Base-by-base conservation (phyloP, 2,329 filamentous ascomycete genomes). In the Colletotrichum trifolii region DNA sequence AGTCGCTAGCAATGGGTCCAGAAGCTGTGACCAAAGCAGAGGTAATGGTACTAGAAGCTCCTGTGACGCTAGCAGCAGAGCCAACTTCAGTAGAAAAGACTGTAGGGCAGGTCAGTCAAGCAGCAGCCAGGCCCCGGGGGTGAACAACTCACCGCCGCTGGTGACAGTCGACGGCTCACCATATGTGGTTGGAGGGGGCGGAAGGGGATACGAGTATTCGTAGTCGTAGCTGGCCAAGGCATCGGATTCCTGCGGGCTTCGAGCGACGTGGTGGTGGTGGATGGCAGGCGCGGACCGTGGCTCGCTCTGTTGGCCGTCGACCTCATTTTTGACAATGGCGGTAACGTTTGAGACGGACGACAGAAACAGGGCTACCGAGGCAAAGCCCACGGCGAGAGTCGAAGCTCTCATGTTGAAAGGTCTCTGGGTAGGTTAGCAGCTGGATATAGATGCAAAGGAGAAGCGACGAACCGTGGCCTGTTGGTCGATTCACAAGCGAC, bases 351-450 rank as follows among this genome's bases (percentile, higher is more conserved):
- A 63, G 38, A 73, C 11, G 48, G 53, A 73, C 54, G 68, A 55
- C 13, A 77, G 48, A 25, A 80, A 58, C 52, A 73, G 39, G 34
- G 73, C 61, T 60, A 74, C 75, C 70, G 75, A 78, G 67, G 75
- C 64, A 36, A 79, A 57, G 71, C 74, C 72, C 67, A 72, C 58
- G 67, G 72, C 66, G 56, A 77, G 67, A 70, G 71, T 71, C 12
- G 69, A 74, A 34, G 61, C 71, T 68, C 75, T 79, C 81, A 83
- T 83, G 58, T 6, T 25, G 38, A 47, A 15, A 15, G 25, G 11
- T 11, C 48, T 48, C 3, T 6, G 15, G 9, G 11, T 33, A 35
- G 42, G n/a, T 13, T 6, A 6, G 15, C 15, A 34, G 9, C 6
- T 2, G 2, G 9, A n/a, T 4, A 12, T 7, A 17, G 42, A 13